Base-by-base conservation (phyloP, 2,329 filamentous ascomycete species). In the Trichoderma koningiopsis region DNA sequence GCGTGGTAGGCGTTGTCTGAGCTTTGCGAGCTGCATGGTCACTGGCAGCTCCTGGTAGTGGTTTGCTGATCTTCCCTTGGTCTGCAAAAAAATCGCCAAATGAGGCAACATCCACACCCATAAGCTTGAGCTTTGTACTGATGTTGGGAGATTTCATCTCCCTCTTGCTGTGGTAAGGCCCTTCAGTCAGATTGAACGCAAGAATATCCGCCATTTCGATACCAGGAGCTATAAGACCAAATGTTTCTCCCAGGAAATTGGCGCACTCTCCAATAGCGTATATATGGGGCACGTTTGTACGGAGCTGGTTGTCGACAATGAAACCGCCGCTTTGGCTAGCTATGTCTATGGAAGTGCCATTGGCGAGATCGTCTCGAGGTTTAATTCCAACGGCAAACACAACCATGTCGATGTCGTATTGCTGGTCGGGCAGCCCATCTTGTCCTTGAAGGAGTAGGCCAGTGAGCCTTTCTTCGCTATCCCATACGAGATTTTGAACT, bases 71-170 rank as follows among this genome's bases (percentile, higher is more conserved):
- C 0, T 93, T 93, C 76, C 97, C 92, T 35, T 92, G 84, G 74
- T 97, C 94, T 0, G 94, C 94, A 73, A 97, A 97, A 83, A 94
- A 97, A 77, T 97, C 94, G 0, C 94, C 94, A 76, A 97, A 97
- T 76, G 92, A 96, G 22, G 94, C 94, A 5, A 97, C 94, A 73
- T 97, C 92, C 10, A 97, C 93, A 0, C 94, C 94, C 0, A 97
- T 85, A 0, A 97, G 83, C 83, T 97, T 97, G 35, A 97, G 83
- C 78, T 97, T 97, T 0, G 94, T 97, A 83, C 94, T 97, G 52
- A 97, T 83, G 78, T 97, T 93, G 0, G 94, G 94, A 5, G 90
- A 83, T 78, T 92, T 93, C 83, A 96, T 97, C 35, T 83, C 83
- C 37, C 91, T 85, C 2, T 88, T 87, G 7, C 87, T 80, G 76